A percentile compares a stretch with the other conserved stretches of the same genome.
Evolutionary conservation across 495 filamentous ascomycete species (phyloP).

Genomic region (Hyaloscypha bicolor): DNA sequence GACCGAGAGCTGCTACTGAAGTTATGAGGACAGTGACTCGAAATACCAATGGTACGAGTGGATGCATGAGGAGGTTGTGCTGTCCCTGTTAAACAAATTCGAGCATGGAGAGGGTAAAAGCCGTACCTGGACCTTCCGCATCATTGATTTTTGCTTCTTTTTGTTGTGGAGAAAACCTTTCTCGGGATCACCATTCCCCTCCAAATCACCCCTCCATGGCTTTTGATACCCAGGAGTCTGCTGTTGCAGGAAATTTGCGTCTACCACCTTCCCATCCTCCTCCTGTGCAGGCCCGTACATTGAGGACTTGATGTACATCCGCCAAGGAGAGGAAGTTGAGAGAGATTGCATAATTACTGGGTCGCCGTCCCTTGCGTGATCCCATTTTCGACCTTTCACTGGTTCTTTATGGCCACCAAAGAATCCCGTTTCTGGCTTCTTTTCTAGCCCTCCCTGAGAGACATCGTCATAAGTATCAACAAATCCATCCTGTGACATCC

Average conservation of each 20-base stretch:
- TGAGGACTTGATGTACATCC: slow-evolving; percentile 50
- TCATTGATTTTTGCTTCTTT: slow-evolving; percentile 49
- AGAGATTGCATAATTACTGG: slow-evolving; percentile 55
- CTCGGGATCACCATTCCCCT: slow-evolving; percentile 26
- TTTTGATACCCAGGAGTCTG: slow-evolving; percentile 53
- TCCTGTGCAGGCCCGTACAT: slow-evolving; percentile 48
- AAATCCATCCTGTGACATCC: slow-evolving; percentile 57
- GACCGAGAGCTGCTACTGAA: slow-evolving; percentile 76
- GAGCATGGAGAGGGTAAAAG: neutral
- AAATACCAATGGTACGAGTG: slow-evolving; percentile 82
- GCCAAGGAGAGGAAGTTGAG: slow-evolving; percentile 46
- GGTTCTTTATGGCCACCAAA: slow-evolving; percentile 38
- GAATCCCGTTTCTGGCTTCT: slow-evolving; percentile 30
- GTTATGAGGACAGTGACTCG: slow-evolving; percentile 82
- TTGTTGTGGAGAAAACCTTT: slow-evolving; percentile 28
- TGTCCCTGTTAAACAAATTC: slow-evolving; percentile 19
- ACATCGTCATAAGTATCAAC: slow-evolving; percentile 41
- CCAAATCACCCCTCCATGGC: slow-evolving; percentile 35
- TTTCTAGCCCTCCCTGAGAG: slow-evolving; percentile 8
- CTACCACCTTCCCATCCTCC: slow-evolving; percentile 48
- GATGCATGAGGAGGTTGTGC: slow-evolving; percentile 68
- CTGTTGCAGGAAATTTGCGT: slow-evolving; percentile 43
- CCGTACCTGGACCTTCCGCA: slow-evolving; percentile 52
- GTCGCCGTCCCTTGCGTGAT: slow-evolving; percentile 55
- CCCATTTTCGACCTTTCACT: slow-evolving; percentile 55